Evolutionary conservation across 352 stramenopile genomes (phyloP).

Genomic region (Globisporangium paroecandrum): DNA sequence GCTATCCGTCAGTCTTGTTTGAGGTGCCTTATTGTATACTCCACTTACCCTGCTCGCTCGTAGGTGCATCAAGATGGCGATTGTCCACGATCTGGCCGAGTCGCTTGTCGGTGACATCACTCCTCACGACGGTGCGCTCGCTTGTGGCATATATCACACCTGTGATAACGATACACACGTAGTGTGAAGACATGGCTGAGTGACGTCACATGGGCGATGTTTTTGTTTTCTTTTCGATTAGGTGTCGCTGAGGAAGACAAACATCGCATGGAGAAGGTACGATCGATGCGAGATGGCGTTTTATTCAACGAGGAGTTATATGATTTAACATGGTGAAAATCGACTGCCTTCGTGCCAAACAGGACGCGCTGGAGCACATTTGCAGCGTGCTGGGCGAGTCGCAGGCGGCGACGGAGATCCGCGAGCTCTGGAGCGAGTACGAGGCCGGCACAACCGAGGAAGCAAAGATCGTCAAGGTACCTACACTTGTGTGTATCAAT

Average conservation of each 20-base stretch:
- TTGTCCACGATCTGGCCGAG: conserved; percentile 93
- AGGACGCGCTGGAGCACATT: conserved; percentile 73
- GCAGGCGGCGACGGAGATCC: conserved; percentile 55
- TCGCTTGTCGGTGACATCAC: conserved; percentile 93
- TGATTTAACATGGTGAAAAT: neutral
- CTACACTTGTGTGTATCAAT: too few species aligned
- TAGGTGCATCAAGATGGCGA: conserved; percentile 89
- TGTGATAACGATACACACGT: neutral
- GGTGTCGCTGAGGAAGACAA: conserved; percentile 89
- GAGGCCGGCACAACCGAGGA: conserved; percentile 78
- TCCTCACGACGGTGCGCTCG: conserved; percentile 73
- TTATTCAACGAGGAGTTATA: neutral
- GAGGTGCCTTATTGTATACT: too few species aligned
- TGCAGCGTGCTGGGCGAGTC: conserved; percentile 54
- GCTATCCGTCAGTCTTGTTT: neutral
- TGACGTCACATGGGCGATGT: neutral
- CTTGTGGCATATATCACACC: neutral
- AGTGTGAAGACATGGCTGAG: neutral
- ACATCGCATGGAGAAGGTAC: conserved; percentile 83
- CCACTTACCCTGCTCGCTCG: neutral
- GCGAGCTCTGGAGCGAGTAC: conserved; percentile 85
- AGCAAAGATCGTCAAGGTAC: conserved; percentile 86
- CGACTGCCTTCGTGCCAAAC: neutral
- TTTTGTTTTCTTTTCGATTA: conserved; percentile 18
- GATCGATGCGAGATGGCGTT: neutral